Evolutionary conservation across 129 eudicot species (phyloP).

Genomic region (Flaveria trinervia): DNA sequence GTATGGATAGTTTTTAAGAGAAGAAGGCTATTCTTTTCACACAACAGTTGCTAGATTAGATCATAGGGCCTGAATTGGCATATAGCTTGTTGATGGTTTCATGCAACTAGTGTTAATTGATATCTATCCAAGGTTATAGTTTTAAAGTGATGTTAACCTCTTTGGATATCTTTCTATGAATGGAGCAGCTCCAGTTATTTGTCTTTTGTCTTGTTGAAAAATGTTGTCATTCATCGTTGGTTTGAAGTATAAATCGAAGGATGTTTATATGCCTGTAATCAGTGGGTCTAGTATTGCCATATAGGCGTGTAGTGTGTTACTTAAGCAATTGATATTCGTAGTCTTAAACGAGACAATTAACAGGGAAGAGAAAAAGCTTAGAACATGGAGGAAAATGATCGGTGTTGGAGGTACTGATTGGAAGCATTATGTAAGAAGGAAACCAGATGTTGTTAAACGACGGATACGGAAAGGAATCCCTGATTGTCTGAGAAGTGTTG

Average conservation of each 20-base stretch:
- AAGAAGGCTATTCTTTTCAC: too few relatives aligned
- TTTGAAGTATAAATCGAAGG: background rate
- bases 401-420: constrained; percentile 91
- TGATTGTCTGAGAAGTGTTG: constrained; percentile 86
- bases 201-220: background rate
- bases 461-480: constrained; percentile 87
- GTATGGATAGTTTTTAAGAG: background rate
- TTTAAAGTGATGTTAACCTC: constrained; percentile 3
- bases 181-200: background rate
- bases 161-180: background rate
- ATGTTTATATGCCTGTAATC: background rate
- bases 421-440: constrained; percentile 75
- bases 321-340: too few relatives aligned
- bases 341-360: background rate
- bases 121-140: background rate
- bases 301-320: background rate
- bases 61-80: background rate
- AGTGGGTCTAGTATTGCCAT: background rate
- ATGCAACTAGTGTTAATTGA: background rate
- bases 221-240: background rate
- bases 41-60: background rate
- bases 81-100: background rate
- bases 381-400: constrained; percentile 85
- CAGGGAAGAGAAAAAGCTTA: constrained; percentile 81
- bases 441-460: constrained; percentile 76